Evolutionary conservation across 2,329 filamentous ascomycete species (phyloP), one percentile per base, ranked within the genome.

Genomic region (Hypocrella siamensis): DNA sequence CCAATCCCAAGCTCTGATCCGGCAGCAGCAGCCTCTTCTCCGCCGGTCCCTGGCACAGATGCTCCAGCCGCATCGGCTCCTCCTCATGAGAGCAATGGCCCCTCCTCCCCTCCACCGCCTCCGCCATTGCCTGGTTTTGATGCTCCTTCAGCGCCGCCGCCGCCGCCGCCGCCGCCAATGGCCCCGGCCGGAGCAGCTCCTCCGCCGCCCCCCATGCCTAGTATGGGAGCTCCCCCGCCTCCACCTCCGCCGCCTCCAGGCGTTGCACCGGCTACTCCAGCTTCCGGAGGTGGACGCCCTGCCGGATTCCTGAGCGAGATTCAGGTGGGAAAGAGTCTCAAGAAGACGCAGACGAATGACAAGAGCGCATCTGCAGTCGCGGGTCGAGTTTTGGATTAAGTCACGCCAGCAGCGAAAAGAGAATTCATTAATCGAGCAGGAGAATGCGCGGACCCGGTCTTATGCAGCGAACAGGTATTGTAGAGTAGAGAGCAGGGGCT

Each of bases 301-400:
- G 47, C 70, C 15, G 73, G 75, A 1, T 65, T 98, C 46, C 55
- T 98, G 40, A 76, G 75, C 36, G 74, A 93, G 51, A 96, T 98
- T 38, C 76, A 88, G 49, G 59, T 73, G 39, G 88, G 90, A 27
- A 85, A 56, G 54, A 56, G 74, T 3, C 60, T 98, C 49, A 85
- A 69, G 63, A 96, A 96, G 66, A 84, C 85, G 17, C 63, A 78
- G 52, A 96, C 90, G 1, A 86, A 83, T 54, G 90, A 98, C 54
- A 77, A 76, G 53, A 94, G 86, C 54, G 56, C 45, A 30, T 69
- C 82, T 31, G 54, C 75, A 32, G 64, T 76, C 35, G 80, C 83
- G 16, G 88, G 88, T n/a, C 71, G 75, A 38, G 86, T 94, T 36
- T 53, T 74, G 52, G 61, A 60, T 38, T 71, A 57, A 50, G 31